Evolutionary conservation across 2,329 filamentous ascomycete species (phyloP).

Genomic region (Lachnellula occidentalis): DNA sequence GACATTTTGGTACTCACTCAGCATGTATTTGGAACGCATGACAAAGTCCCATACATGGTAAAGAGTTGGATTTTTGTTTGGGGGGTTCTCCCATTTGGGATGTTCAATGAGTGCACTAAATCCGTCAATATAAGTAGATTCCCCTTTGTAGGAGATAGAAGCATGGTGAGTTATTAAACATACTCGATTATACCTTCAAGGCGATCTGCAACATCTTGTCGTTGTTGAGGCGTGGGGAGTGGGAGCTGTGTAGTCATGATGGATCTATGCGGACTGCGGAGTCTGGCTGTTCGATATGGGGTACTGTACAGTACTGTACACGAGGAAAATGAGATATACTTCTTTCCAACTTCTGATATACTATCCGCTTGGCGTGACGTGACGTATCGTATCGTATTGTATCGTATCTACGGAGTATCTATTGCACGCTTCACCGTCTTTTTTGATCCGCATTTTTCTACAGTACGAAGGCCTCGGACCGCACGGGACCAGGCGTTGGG

Average conservation of each 20-base stretch:
- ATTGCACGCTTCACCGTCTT: too few relatives aligned
- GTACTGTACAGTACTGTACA: neutral
- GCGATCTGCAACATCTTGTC: slow-evolving; percentile 1
- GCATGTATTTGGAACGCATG: slow-evolving; percentile 37
- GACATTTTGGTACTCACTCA: slow-evolving; percentile 38
- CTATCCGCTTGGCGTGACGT: too few relatives aligned
- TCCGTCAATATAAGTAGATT: neutral
- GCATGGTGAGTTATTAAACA: neutral
- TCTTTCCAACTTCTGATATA: too few relatives aligned
- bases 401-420: too few relatives aligned
- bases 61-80: slow-evolving; percentile 31
- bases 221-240: slow-evolving; percentile 7
- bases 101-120: slow-evolving; percentile 18
- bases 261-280: neutral
- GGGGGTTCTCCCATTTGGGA: slow-evolving; percentile 14
- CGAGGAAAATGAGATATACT: neutral
- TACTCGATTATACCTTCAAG: slow-evolving; percentile 10
- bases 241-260: slow-evolving; percentile 4
- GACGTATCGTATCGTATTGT: too few relatives aligned
- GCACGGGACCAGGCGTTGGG: neutral
- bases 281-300: neutral
- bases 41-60: slow-evolving; percentile 39
- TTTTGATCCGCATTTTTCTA: too few relatives aligned
- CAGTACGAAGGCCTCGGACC: too few relatives aligned
- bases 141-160: neutral